phyloP scores from a whole-genome alignment of 1,139 yeast genomes.

The Nadsonia commutata region DNA sequence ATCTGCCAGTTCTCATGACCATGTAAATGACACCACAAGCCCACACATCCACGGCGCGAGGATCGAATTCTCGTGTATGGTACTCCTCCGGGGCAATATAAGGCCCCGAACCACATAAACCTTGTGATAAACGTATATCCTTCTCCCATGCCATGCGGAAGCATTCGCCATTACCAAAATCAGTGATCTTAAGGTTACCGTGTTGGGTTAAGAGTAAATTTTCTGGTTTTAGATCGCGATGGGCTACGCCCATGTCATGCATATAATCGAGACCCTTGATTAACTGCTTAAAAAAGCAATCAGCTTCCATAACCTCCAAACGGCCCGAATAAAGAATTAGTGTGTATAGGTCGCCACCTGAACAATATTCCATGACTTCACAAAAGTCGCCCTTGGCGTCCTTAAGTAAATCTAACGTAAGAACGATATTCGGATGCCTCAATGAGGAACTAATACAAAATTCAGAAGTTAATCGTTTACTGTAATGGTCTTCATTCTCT shows the following conservation, averaged over 20 bases:
- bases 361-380: conserved; percentile 93
- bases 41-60: conserved; percentile 90
- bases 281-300: conserved; percentile 86
- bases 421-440: conserved; percentile 67
- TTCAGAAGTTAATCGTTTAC: conserved; percentile 66
- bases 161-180: conserved; percentile 92
- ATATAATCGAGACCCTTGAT: conserved; percentile 84
- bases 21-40: conserved; percentile 92
- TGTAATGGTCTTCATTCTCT: conserved; percentile 46
- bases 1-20: conserved; percentile 97
- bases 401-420: conserved; percentile 71
- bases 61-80: conserved; percentile 61
- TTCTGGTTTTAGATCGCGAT: conserved; percentile 90
- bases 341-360: conserved; percentile 89
- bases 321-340: conserved; percentile 66
- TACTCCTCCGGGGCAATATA: conserved; percentile 96
- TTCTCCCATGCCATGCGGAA: conserved; percentile 95
- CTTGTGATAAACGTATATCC: conserved; percentile 68
- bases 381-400: conserved; percentile 89
- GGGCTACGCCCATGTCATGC: conserved; percentile 97
- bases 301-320: conserved; percentile 76
- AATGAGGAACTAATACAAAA: conserved; percentile 75
- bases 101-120: conserved; percentile 84
- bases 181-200: conserved; percentile 79
- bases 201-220: conserved; percentile 65